A percentile compares a stretch with the other conserved stretches of the same genome.
Conservation (phyloP, 192 early-diverging fungal species). For the Anaeromyces robustus region DNA sequence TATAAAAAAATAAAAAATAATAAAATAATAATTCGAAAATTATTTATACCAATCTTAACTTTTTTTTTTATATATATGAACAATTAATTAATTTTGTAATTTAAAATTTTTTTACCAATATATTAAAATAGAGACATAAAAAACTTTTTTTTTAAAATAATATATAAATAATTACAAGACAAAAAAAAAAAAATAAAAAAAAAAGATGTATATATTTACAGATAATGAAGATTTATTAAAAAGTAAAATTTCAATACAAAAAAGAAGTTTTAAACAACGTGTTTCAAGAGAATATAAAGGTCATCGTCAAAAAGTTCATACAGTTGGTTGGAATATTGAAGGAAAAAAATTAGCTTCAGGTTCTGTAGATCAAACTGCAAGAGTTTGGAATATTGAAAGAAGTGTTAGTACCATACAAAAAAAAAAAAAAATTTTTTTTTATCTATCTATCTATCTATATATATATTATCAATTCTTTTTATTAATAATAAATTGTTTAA, state of each 20-base stretch:
- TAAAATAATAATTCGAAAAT: too few species aligned
- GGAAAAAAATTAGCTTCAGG: conserved; percentile 51
- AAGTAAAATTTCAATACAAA: not conserved
- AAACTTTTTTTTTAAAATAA: too few species aligned
- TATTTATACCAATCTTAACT: too few species aligned
- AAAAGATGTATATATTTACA: not conserved
- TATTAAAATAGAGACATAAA: too few species aligned
- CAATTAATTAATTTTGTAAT: too few species aligned
- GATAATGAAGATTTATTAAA: not conserved
- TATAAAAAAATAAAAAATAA: too few species aligned
- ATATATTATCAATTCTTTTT: not conserved
- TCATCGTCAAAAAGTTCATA: conserved; percentile 41
- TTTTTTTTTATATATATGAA: too few species aligned
- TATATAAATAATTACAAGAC: too few species aligned
- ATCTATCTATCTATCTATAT: too few species aligned
- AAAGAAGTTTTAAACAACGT: not conserved
- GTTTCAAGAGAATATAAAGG: conserved; percentile 26
- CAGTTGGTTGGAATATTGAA: conserved; percentile 60
- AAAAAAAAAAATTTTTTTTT: too few species aligned
- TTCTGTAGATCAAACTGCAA: conserved; percentile 55
- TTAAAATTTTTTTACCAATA: too few species aligned
- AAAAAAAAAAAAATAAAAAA: not conserved
- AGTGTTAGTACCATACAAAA: conserved; percentile 15
- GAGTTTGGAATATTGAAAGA: conserved; percentile 49
- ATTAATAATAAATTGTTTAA: too few species aligned